phyloP scores from a whole-genome alignment of 768 basidiomycete species.

The Lyophyllum semitale region DNA sequence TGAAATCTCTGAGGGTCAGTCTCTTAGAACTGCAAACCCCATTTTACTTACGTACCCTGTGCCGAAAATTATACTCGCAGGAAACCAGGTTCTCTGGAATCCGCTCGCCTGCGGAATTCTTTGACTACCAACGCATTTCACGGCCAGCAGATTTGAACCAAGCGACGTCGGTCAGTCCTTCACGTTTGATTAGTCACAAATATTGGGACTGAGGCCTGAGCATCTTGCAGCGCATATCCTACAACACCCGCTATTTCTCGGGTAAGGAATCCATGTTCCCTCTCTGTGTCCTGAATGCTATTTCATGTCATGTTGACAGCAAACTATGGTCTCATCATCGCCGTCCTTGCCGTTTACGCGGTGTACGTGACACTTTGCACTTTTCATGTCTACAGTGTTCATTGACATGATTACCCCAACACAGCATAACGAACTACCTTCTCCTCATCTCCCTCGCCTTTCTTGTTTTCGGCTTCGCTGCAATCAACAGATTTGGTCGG shows the following conservation, averaged over 20 bases:
- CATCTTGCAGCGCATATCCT: conserved; percentile 75
- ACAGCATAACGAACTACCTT: conserved; percentile 77
- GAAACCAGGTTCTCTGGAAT: conserved; percentile 79
- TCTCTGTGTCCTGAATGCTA: background rate
- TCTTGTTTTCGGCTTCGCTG: conserved; percentile 88
- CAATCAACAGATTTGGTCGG: conserved; percentile 89
- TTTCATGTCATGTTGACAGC: conserved; percentile 42
- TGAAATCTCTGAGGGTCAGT: conserved; percentile 73
- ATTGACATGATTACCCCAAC: background rate
- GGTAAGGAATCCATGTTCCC: conserved; percentile 36
- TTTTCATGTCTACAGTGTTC: background rate
- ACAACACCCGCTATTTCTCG: conserved; percentile 91
- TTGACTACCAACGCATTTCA: conserved; percentile 83
- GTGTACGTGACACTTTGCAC: conserved; percentile 47
- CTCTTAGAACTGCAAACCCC: background rate
- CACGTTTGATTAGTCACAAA: background rate
- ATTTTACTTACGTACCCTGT: background rate
- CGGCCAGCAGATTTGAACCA: conserved; percentile 80
- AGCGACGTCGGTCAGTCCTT: conserved; percentile 64
- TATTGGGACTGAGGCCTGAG: background rate
- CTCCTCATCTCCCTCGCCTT: conserved; percentile 84
- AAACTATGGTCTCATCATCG: conserved; percentile 85
- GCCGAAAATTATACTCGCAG: conserved; percentile 35
- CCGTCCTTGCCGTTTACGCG: conserved; percentile 81
- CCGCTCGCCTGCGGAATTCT: conserved; percentile 76